Evolutionary conservation across 208 protist genomes (phyloP).

Genomic region (Endotrypanum monterogeii): DNA sequence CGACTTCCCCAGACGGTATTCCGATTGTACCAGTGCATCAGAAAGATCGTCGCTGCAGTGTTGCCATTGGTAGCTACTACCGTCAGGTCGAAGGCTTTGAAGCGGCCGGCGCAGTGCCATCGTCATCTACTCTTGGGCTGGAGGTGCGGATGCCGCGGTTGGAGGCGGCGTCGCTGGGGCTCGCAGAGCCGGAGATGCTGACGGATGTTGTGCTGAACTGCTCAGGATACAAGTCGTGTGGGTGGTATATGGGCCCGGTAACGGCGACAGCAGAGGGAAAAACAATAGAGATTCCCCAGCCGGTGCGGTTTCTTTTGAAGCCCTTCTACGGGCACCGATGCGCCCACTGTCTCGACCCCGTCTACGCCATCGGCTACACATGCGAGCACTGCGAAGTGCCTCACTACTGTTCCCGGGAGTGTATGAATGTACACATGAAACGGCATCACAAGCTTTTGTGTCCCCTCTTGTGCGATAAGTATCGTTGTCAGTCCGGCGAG

Average conservation of each 20-base stretch:
- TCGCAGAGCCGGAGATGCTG: conserved; percentile 49
- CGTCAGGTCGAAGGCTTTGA: conserved; percentile 40
- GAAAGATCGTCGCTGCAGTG: conserved; percentile 50
- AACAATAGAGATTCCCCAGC: conserved; percentile 40
- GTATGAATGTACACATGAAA: conserved; percentile 73
- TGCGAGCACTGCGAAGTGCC: conserved; percentile 79
- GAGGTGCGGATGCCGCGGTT: conserved; percentile 76
- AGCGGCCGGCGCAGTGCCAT: conserved; percentile 17
- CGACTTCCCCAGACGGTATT: conserved; percentile 54
- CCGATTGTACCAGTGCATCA: conserved; percentile 69
- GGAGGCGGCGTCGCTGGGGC: conserved; percentile 68
- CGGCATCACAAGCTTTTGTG: conserved; percentile 75
- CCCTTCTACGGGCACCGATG: conserved; percentile 73
- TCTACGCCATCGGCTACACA: conserved; percentile 80
- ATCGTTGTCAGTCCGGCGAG: conserved; percentile 61
- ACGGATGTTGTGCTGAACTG: conserved; percentile 78
- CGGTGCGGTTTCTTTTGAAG: conserved; percentile 76
- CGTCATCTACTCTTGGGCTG: conserved; percentile 59
- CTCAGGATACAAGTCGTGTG: conserved; percentile 69
- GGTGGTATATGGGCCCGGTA: conserved; percentile 80
- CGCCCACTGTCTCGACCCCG: conserved; percentile 84
- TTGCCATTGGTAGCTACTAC: conserved; percentile 60
- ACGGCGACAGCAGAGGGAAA: conserved; percentile 39
- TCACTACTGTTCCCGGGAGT: conserved; percentile 82
- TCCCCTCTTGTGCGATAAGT: conserved; percentile 56